These are phyloP conservation scores for Herpotrichia juniperi DNA, from an alignment of 2,329 filamentous ascomycete species.

Conservation along the genomic window DNA sequence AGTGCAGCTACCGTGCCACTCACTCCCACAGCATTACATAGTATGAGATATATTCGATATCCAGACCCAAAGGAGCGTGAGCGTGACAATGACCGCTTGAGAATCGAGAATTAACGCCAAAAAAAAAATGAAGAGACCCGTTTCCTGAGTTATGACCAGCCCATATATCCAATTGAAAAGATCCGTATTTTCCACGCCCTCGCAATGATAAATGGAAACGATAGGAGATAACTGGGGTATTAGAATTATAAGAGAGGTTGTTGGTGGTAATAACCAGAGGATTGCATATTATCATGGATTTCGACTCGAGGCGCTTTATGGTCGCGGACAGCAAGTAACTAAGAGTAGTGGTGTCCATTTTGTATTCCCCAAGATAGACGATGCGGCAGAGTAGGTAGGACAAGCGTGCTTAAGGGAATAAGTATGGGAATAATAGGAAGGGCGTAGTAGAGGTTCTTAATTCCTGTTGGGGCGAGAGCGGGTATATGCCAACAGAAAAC, in stretches of 20 bases:
- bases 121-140: background rate
- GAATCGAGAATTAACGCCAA: background rate
- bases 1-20: background rate
- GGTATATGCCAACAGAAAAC: constrained; percentile 18
- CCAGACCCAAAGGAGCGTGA: constrained; percentile 7
- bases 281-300: background rate
- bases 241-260: constrained; percentile 5
- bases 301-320: background rate
- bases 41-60: background rate
- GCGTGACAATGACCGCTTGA: background rate
- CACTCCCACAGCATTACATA: background rate
- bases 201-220: background rate
- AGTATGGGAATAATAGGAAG: constrained; percentile 2
- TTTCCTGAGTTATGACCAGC: background rate
- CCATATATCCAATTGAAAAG: constrained; percentile 3
- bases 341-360: background rate
- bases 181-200: constrained; percentile 1
- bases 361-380: background rate
- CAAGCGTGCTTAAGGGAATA: background rate
- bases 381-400: background rate
- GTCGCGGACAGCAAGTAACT: background rate
- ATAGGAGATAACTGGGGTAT: background rate
- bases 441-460: constrained; percentile 6
- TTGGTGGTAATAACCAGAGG: background rate
- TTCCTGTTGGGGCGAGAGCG: constrained; percentile 9